phyloP scores from a whole-genome alignment of 768 basidiomycete genomes.

The Serendipita indica region DNA sequence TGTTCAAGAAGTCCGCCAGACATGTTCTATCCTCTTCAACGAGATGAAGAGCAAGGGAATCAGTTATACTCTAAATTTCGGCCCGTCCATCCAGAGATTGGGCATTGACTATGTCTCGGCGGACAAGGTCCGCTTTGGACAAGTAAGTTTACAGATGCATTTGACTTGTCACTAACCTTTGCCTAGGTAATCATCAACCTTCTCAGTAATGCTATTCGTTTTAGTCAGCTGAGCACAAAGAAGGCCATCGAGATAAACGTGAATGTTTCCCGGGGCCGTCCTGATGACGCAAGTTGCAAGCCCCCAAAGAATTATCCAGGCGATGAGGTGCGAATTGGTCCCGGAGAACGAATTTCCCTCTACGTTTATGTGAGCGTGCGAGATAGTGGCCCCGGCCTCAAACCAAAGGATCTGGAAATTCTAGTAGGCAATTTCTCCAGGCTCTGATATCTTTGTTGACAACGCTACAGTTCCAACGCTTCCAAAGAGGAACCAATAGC shows the following conservation, averaged over 20 bases:
- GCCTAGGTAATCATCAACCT: conserved; percentile 21
- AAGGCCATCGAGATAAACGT: conserved; percentile 22
- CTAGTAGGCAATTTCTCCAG: conserved; percentile 12
- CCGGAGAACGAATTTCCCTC: conserved; percentile 11
- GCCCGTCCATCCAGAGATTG: conserved; percentile 20
- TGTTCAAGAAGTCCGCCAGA: conserved; percentile 21
- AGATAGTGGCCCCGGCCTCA: conserved; percentile 27
- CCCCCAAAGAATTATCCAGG: conserved; percentile 15
- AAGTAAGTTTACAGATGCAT: conserved; percentile 21
- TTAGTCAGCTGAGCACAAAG: conserved; percentile 21
- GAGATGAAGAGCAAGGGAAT: conserved; percentile 27
- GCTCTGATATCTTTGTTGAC: neutral
- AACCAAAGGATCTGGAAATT: conserved; percentile 23
- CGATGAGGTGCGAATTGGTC: conserved; percentile 2
- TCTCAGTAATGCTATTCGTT: conserved; percentile 25
- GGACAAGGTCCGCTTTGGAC: conserved; percentile 27
- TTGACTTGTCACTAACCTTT: too few species aligned
- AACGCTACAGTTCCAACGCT: conserved; percentile 18
- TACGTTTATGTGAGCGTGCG: conserved; percentile 25
- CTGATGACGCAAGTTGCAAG: conserved; percentile 19
- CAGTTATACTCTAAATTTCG: conserved; percentile 21
- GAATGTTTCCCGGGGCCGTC: conserved; percentile 22
- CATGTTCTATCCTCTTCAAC: conserved; percentile 25
- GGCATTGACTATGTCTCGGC: conserved; percentile 22
- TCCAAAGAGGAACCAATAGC: conserved; percentile 24